Conservation (phyloP, 139 green algal species). For the Nannochloris sp. region DNA sequence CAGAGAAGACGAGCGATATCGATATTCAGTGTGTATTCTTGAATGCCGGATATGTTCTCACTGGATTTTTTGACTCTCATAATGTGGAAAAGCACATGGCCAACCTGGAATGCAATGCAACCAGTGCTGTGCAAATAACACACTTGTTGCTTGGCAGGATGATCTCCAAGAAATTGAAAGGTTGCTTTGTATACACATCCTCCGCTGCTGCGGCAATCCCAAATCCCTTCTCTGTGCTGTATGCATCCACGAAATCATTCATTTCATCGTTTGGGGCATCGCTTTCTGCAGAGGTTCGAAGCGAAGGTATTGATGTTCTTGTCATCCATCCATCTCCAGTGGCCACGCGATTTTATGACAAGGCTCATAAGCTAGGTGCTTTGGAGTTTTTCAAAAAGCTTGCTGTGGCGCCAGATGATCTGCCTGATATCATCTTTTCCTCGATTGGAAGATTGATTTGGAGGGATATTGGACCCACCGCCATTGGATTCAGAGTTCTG, state of each 20-base stretch:
- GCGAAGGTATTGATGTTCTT: slow-evolving; percentile 83
- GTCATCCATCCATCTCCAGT: slow-evolving; percentile 93
- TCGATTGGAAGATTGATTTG: slow-evolving; percentile 63
- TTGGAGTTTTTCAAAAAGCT: slow-evolving; percentile 90
- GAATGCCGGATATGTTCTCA: slow-evolving; percentile 93
- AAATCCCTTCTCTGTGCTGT: slow-evolving; percentile 77
- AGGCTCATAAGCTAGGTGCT: slow-evolving; percentile 68
- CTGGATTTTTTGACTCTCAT: slow-evolving; percentile 80
- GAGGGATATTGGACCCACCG: slow-evolving; percentile 74
- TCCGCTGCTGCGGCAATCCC: slow-evolving; percentile 69
- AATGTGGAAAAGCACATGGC: slow-evolving; percentile 53
- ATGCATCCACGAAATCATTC: slow-evolving; percentile 81
- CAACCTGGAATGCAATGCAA: slow-evolving; percentile 91
- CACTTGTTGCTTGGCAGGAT: slow-evolving; percentile 82
- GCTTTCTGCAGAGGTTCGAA: slow-evolving; percentile 76
- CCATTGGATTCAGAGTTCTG: slow-evolving; percentile 71
- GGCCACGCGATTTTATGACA: slow-evolving; percentile 62
- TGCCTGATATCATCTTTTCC: slow-evolving; percentile 71
- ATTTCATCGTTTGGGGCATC: slow-evolving; percentile 78
- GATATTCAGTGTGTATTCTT: slow-evolving; percentile 74
- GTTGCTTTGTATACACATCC: slow-evolving; percentile 87
- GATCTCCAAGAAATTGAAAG: slow-evolving; percentile 62
- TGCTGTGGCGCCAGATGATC: slow-evolving; percentile 63
- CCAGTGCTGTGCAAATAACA: slow-evolving; percentile 73
- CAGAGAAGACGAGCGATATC: slow-evolving; percentile 68